Evolutionary conservation across 306 rosid genomes (phyloP), one percentile per base, ranked within the genome.

Genomic region (Citrullus mucosospermus): DNA sequence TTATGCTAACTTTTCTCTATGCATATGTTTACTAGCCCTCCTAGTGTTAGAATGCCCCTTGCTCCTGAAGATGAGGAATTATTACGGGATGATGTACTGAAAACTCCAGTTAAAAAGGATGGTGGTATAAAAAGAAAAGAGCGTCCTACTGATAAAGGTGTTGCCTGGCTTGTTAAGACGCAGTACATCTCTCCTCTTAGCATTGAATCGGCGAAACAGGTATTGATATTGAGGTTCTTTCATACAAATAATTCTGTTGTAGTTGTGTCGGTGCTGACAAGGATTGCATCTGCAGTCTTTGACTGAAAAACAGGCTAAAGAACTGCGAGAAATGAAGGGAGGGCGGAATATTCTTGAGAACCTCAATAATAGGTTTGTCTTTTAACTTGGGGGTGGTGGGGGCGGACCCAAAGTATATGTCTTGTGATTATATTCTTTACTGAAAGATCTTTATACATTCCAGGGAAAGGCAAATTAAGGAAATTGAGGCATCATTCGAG

Each of bases 101-200:
- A 62, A 66, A 91, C 93, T 76, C 99, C 99, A 78, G 83, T 91
- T 20, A 95, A 92, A 78, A 92, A 88, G 51, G 89, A 93, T 77
- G 99, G 99, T 81, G 99, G 99, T 81, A 91, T 95, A 60, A 92
- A 80, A 83, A 92, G 90, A 71, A 95, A 95, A 84, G 99, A 95
- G 38, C 82, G 99, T 75, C 99, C 99, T 18, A 95, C 99, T 36
- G 99, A 95, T 87, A 90, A 95, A 88, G 99, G 99, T 63, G 97
- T 95, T 83, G 97, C 99, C 48, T 95, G 99, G 99, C 96, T 95
- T 51, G 99, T 95, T 60, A 95, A 95, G 87, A 95, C 99, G 43
- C 99, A 95, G 77, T 95, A 95, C 85, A 95, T 95, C 80, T 95
- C 99, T 81, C 93, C 99, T 81, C 84, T 95, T 80, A 95, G 99